Conservation (phyloP, 2,329 filamentous ascomycete genomes). For the Aspergillus tanneri region DNA sequence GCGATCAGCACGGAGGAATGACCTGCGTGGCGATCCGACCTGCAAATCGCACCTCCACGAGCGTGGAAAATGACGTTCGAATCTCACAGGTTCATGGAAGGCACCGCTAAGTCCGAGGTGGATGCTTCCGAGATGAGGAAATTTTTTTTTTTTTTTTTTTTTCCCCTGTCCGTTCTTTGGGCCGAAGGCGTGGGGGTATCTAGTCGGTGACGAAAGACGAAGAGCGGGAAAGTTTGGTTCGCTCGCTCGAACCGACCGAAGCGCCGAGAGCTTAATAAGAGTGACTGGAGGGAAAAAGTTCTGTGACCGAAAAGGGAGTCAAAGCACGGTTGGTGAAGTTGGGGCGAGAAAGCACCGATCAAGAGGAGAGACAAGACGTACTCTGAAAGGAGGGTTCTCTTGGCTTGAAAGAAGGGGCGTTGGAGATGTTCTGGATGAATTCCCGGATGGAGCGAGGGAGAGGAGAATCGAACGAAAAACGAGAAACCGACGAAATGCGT, state of each 20-base stretch:
- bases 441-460: neutral
- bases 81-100: conserved; percentile 22
- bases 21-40: conserved; percentile 23
- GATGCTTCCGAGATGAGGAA: neutral
- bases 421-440: neutral
- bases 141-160: neutral
- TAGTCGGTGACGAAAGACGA: neutral
- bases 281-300: neutral
- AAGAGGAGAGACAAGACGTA: neutral
- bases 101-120: neutral
- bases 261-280: conserved; percentile 1
- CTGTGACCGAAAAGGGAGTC: neutral
- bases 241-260: neutral
- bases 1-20: conserved; percentile 11
- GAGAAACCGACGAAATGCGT: too few relatives aligned
- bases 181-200: neutral
- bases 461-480: neutral
- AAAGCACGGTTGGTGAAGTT: too few relatives aligned
- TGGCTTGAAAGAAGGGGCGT: neutral
- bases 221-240: neutral
- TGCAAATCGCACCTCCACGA: conserved; percentile 24
- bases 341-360: neutral
- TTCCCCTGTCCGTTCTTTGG: neutral
- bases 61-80: conserved; percentile 19
- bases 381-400: too few relatives aligned